Conservation (phyloP, 176 grass and related monocot genomes). For the Juncus effusus region DNA sequence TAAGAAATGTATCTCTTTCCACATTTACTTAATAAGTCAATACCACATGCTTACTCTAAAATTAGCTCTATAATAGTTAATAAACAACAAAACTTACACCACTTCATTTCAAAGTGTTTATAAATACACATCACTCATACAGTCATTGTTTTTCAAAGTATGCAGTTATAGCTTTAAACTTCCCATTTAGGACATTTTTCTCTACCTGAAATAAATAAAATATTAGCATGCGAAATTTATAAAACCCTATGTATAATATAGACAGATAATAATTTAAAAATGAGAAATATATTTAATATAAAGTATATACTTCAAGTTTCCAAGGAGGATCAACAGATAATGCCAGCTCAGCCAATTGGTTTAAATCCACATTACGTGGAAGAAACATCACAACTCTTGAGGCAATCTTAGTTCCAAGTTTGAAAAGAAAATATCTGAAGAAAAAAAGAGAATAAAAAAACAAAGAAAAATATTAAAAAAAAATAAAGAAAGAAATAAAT, state of each 20-base stretch:
- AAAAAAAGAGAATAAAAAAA: constrained; percentile 1
- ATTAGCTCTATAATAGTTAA: not conserved
- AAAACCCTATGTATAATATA: not conserved
- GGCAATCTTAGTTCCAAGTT: constrained; percentile 59
- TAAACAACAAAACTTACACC: not conserved
- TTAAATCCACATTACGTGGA: constrained; percentile 73
- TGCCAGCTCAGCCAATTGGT: constrained; percentile 73
- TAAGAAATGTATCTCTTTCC: no score
- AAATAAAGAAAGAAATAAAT: constrained; percentile 5
- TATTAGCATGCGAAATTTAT: not conserved
- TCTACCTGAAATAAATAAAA: constrained; percentile 58
- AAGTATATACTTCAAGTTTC: constrained; percentile 58
- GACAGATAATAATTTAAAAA: not conserved
- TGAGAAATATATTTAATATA: constrained; percentile 14
- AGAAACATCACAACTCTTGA: constrained; percentile 93
- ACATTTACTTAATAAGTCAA: no score
- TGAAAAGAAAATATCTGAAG: constrained; percentile 68
- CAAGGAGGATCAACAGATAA: constrained; percentile 79
- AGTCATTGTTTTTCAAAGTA: constrained; percentile 59
- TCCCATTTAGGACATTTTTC: constrained; percentile 90
- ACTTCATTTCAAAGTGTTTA: not conserved
- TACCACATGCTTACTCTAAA: not conserved
- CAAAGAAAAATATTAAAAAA: not conserved
- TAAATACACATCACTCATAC: not conserved
- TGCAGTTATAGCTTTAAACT: constrained; percentile 80